Conservation (phyloP, 225 moss, liverwort and hornwort genomes). For the Takakia lepidozioides region DNA sequence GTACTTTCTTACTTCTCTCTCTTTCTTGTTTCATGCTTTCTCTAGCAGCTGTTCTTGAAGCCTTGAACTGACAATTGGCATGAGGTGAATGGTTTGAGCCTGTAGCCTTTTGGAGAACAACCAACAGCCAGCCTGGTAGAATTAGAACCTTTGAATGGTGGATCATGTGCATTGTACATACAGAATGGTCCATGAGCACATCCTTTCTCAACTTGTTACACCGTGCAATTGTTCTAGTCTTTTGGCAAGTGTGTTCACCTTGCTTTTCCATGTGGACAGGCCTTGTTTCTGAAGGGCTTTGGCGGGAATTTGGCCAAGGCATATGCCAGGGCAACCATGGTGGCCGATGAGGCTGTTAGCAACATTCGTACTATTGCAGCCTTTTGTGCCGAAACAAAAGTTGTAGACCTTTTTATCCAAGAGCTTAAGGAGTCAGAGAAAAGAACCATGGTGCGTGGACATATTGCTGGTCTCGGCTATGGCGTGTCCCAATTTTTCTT, state of each 20-base stretch:
- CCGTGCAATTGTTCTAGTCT: not conserved
- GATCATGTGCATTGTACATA: not conserved
- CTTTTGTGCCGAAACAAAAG: conserved; percentile 43
- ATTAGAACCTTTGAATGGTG: not conserved
- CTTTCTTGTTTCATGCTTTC: too few relatives aligned
- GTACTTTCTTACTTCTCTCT: too few relatives aligned
- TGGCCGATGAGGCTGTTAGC: conserved; percentile 48
- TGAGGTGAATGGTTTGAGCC: too few relatives aligned
- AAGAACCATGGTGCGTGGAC: conserved; percentile 21
- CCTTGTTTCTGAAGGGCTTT: conserved; percentile 41
- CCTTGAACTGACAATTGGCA: too few relatives aligned
- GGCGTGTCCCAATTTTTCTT: conserved; percentile 48
- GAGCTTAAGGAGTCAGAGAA: conserved; percentile 26
- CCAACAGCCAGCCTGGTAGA: too few relatives aligned
- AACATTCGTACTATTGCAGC: conserved; percentile 53
- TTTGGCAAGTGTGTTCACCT: too few relatives aligned
- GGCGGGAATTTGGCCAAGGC: conserved; percentile 36
- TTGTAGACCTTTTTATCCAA: conserved; percentile 25
- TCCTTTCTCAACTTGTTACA: too few relatives aligned
- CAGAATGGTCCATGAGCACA: not conserved
- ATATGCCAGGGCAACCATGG: conserved; percentile 40
- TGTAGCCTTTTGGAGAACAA: too few relatives aligned
- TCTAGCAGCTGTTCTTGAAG: too few relatives aligned
- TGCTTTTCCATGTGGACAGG: conserved; percentile 10
- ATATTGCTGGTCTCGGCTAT: conserved; percentile 35